Evolutionary conservation across 148 eudicot genomes (phyloP).

Genomic region (Rhododendron kiyosumense): DNA sequence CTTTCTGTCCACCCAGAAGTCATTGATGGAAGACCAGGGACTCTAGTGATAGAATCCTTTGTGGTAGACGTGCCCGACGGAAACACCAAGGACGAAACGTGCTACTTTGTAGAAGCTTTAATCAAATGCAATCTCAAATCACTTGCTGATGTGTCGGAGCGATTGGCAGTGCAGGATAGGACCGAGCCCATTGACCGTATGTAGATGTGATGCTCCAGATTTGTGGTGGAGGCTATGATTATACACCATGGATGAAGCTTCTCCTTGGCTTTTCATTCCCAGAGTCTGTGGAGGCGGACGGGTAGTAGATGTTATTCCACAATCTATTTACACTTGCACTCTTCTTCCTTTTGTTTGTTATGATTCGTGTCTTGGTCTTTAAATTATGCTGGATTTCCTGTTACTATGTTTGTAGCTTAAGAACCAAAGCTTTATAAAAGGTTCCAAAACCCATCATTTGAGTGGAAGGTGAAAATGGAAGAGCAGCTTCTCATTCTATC

Average conservation of each 20-base stretch:
- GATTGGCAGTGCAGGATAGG: conserved; percentile 35
- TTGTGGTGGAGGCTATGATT: conserved; percentile 1
- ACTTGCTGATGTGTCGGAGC: conserved; percentile 40
- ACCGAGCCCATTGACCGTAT: conserved; percentile 36
- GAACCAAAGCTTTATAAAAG: conserved; percentile 13
- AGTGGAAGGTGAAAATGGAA: conserved; percentile 7
- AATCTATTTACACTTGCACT: neutral
- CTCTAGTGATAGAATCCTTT: conserved; percentile 44
- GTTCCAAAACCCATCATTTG: neutral
- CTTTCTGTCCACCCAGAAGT: conserved; percentile 41
- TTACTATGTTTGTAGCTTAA: conserved; percentile 4
- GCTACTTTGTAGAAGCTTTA: conserved; percentile 47
- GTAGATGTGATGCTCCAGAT: conserved; percentile 9
- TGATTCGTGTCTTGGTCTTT: neutral
- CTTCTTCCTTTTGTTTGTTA: neutral
- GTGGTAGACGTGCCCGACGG: conserved; percentile 49
- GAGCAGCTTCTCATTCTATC: neutral
- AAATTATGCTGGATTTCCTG: conserved; percentile 11
- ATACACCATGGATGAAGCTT: conserved; percentile 29
- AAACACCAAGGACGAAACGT: conserved; percentile 41
- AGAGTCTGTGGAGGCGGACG: conserved; percentile 18
- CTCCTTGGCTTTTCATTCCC: conserved; percentile 6
- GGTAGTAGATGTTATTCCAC: conserved; percentile 12
- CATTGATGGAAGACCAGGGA: conserved; percentile 46
- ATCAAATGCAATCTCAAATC: conserved; percentile 51